Conservation (phyloP, 257 asterid species). For the Asclepias syriaca region DNA sequence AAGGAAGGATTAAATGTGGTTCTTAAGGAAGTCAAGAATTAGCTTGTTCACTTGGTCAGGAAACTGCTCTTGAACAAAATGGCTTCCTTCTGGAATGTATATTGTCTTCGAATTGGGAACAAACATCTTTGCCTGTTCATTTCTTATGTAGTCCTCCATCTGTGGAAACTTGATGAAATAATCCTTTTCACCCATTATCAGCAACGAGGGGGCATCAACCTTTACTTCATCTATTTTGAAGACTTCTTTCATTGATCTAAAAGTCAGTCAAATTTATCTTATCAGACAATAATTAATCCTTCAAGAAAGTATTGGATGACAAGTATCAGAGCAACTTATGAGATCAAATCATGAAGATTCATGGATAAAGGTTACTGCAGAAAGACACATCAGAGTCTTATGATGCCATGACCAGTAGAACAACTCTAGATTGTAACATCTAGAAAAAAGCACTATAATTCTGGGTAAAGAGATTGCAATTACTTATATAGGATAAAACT, state of each 20-base stretch:
- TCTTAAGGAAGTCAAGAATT: constrained; percentile 40
- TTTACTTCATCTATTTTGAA: constrained; percentile 18
- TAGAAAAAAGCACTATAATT: not conserved
- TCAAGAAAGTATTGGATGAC: not conserved
- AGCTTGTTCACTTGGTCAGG: constrained; percentile 48
- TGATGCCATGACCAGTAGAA: not conserved
- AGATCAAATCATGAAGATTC: not conserved
- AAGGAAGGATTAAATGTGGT: constrained; percentile 15
- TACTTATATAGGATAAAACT: not conserved
- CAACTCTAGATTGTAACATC: not conserved
- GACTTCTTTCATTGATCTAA: constrained; percentile 21
- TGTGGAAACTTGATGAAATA: constrained; percentile 47
- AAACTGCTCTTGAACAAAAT: constrained; percentile 70
- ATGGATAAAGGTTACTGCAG: not conserved
- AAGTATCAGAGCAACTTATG: not conserved
- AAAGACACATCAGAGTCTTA: not conserved
- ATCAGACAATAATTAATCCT: not conserved
- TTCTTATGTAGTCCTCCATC: constrained; percentile 39
- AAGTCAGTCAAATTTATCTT: not conserved
- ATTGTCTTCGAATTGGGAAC: constrained; percentile 51
- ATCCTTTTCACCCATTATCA: constrained; percentile 61
- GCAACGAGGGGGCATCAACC: constrained; percentile 38
- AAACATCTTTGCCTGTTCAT: constrained; percentile 33
- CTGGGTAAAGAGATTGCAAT: not conserved
- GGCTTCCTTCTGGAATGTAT: constrained; percentile 54